Conservation (phyloP, 2,329 filamentous ascomycete genomes). For the Aspergillus latus region DNA sequence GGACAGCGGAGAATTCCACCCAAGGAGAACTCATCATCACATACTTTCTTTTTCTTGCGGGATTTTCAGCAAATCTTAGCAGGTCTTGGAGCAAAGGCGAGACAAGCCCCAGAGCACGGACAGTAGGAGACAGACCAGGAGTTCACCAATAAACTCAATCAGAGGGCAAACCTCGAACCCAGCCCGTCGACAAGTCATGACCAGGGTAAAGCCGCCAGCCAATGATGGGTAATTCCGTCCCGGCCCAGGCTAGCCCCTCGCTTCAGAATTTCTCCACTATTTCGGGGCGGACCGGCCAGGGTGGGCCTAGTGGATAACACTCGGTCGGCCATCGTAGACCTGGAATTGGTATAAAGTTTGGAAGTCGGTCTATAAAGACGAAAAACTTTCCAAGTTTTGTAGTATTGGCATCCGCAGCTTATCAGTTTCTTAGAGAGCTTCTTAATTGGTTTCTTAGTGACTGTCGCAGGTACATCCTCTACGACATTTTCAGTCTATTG, state of each 20-base stretch:
- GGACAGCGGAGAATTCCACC: not conserved
- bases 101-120: not conserved
- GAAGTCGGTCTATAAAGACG: too few relatives aligned
- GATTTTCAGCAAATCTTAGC: not conserved
- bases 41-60: not conserved
- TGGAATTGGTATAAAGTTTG: too few relatives aligned
- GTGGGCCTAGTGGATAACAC: conserved; percentile 3
- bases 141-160: conserved; percentile 1
- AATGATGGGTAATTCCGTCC: not conserved
- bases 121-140: not conserved
- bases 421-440: too few relatives aligned
- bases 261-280: not conserved
- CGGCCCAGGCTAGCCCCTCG: not conserved
- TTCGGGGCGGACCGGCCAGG: conserved; percentile 6
- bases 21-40: not conserved
- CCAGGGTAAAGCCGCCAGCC: not conserved
- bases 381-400: too few relatives aligned
- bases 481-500: too few relatives aligned
- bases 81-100: not conserved
- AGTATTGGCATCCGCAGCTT: too few relatives aligned
- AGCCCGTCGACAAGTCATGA: not conserved
- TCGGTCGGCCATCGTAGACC: not conserved
- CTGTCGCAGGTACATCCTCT: too few relatives aligned
- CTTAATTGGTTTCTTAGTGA: too few relatives aligned
- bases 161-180: not conserved